Evolutionary conservation across 257 asterid species (phyloP).

Genomic region (Apocynum venetum): DNA sequence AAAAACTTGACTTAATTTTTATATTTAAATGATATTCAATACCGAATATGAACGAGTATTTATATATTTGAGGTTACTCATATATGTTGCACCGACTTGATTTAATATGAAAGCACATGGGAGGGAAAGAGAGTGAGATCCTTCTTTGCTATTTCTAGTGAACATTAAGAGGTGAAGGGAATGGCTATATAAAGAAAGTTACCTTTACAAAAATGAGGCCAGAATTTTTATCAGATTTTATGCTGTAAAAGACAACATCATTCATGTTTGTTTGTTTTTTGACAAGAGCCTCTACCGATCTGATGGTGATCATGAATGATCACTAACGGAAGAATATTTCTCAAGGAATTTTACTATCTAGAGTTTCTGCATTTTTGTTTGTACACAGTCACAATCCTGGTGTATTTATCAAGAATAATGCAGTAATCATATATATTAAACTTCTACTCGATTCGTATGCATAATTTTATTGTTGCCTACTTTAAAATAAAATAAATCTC

Average conservation of each 20-base stretch:
- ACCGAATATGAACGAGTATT: too few species aligned
- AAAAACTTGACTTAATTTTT: too few species aligned
- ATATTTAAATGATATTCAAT: too few species aligned
- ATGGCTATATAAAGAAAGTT: background rate
- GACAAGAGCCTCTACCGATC: background rate
- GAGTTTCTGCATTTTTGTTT: conserved; percentile 4
- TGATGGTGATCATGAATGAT: background rate
- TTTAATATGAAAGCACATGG: conserved; percentile 11
- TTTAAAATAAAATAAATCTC: too few species aligned
- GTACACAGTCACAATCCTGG: conserved; percentile 4
- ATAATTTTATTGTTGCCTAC: too few species aligned
- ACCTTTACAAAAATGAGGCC: background rate
- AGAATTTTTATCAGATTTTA: conserved; percentile 4
- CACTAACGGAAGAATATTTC: background rate
- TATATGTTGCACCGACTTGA: background rate
- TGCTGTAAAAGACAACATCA: conserved; percentile 14
- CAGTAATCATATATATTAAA: too few species aligned
- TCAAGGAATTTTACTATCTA: background rate
- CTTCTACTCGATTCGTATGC: too few species aligned
- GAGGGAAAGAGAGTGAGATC: background rate
- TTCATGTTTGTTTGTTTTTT: background rate
- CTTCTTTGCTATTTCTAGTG: conserved; percentile 14
- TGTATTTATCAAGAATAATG: too few species aligned
- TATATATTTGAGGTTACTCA: too few species aligned
- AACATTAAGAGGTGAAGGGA: conserved; percentile 2